Percentiles rank a stretch among this genome's conserved stretches.
Conservation (phyloP, 331 rosid genomes). For the Phaseolus coccineus region DNA sequence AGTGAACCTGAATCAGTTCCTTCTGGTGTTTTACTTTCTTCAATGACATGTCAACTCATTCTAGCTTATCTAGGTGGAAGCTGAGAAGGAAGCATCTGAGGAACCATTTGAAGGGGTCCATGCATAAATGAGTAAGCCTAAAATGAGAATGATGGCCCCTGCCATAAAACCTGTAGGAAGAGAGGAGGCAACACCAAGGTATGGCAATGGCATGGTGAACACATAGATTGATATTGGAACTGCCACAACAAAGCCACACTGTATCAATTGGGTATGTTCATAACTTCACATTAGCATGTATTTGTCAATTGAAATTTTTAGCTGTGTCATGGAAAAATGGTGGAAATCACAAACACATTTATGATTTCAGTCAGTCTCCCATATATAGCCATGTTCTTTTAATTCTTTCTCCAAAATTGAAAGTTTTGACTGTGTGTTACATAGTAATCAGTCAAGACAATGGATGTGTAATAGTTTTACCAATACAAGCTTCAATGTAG, state of each 20-base stretch:
- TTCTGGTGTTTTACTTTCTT: constrained; percentile 16
- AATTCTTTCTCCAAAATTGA: neutral
- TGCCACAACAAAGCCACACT: constrained; percentile 51
- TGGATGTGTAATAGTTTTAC: neutral
- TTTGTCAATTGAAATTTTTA: neutral
- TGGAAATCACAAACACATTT: no score
- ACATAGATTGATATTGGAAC: constrained; percentile 82
- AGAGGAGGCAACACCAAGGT: constrained; percentile 78
- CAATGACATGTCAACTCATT: constrained; percentile 36
- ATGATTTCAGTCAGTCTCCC: neutral
- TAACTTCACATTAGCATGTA: constrained; percentile 33
- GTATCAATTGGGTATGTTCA: constrained; percentile 32
- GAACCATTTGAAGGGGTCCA: constrained; percentile 70
- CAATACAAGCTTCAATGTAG: neutral
- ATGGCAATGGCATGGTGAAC: constrained; percentile 89
- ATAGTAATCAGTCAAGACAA: neutral
- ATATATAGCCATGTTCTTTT: neutral
- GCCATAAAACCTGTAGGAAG: constrained; percentile 84
- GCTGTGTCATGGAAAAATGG: neutral
- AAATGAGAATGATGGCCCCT: constrained; percentile 69
- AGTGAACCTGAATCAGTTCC: neutral
- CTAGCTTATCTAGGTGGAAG: constrained; percentile 43
- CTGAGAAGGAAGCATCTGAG: constrained; percentile 46
- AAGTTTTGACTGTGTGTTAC: neutral
- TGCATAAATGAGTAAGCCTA: constrained; percentile 75